Evolutionary conservation across 805 yeast genomes (phyloP).

Genomic region (Isabelozyma gotoi): DNA sequence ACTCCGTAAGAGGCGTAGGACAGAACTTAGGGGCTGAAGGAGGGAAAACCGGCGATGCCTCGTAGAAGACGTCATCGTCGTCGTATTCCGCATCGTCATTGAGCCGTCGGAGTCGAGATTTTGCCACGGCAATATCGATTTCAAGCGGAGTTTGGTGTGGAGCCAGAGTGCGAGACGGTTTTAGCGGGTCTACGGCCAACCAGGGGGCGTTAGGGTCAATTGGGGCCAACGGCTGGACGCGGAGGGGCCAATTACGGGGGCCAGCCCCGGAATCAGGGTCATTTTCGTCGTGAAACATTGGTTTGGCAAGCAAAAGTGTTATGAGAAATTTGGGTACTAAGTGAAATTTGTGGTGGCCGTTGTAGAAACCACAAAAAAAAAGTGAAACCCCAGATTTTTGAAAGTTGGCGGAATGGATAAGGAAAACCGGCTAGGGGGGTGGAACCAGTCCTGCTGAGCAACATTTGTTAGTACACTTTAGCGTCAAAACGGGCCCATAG

Average conservation of each 20-base stretch:
- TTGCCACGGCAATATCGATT: not conserved
- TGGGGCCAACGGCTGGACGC: not conserved
- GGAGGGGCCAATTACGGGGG: not conserved
- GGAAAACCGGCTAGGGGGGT: not conserved
- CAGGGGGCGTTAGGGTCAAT: not conserved
- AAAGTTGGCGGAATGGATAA: not conserved
- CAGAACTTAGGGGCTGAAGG: slow-evolving; percentile 5
- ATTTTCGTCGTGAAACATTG: not conserved
- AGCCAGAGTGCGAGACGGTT: not conserved
- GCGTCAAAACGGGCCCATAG: not conserved
- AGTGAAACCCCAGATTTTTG: not conserved
- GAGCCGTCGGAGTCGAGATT: not conserved
- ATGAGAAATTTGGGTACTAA: not conserved
- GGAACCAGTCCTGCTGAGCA: not conserved
- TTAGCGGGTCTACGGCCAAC: not conserved
- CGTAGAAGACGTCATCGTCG: slow-evolving; percentile 10
- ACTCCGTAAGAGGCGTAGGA: slow-evolving; percentile 9
- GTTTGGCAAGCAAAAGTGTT: not conserved
- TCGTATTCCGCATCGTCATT: not conserved
- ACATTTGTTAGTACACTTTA: not conserved
- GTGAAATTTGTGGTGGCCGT: not conserved
- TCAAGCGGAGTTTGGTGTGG: not conserved
- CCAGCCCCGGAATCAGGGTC: no score
- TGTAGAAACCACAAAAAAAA: not conserved
- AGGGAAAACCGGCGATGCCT: slow-evolving; percentile 13